Conservation (phyloP, 2,329 filamentous ascomycete genomes). For the Colletotrichum sp. region DNA sequence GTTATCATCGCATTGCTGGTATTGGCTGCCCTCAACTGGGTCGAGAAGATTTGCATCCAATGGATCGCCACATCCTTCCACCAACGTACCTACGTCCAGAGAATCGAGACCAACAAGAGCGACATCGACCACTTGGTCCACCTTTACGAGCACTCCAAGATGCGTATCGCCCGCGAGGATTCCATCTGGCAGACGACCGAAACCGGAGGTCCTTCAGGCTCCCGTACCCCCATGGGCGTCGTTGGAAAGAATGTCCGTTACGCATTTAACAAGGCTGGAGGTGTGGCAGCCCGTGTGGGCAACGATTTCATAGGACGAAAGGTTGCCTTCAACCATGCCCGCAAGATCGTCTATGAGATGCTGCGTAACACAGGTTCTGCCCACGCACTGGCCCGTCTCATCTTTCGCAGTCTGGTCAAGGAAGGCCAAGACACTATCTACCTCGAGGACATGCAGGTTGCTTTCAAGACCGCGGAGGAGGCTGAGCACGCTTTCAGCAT, state of each 20-base stretch:
- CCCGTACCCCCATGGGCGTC: constrained; percentile 75
- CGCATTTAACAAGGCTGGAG: constrained; percentile 80
- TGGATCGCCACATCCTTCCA: constrained; percentile 96
- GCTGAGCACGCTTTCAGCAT: constrained; percentile 88
- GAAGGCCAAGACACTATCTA: constrained; percentile 78
- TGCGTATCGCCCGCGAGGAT: constrained; percentile 64
- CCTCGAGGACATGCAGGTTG: constrained; percentile 77
- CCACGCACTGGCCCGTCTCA: constrained; percentile 83
- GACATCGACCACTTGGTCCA: constrained; percentile 70
- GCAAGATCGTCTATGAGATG: constrained; percentile 83
- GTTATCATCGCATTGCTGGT: constrained; percentile 87
- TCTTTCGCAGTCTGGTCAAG: constrained; percentile 86
- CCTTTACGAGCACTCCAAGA: constrained; percentile 76
- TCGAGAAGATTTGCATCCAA: constrained; percentile 93
- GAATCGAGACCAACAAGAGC: constrained; percentile 92
- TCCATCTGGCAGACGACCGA: constrained; percentile 50
- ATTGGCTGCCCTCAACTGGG: constrained; percentile 78
- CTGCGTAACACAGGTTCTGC: constrained; percentile 75
- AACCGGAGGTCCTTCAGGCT: constrained; percentile 56
- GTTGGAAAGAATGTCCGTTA: constrained; percentile 78
- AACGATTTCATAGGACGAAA: constrained; percentile 89
- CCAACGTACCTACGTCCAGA: constrained; percentile 84
- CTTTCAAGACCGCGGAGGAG: constrained; percentile 84
- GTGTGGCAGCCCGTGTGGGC: constrained; percentile 84
- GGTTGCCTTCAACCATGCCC: constrained; percentile 75